phyloP scores from a whole-genome alignment of 1,284 basidiomycete genomes.

The Sporisorium graminicola region DNA sequence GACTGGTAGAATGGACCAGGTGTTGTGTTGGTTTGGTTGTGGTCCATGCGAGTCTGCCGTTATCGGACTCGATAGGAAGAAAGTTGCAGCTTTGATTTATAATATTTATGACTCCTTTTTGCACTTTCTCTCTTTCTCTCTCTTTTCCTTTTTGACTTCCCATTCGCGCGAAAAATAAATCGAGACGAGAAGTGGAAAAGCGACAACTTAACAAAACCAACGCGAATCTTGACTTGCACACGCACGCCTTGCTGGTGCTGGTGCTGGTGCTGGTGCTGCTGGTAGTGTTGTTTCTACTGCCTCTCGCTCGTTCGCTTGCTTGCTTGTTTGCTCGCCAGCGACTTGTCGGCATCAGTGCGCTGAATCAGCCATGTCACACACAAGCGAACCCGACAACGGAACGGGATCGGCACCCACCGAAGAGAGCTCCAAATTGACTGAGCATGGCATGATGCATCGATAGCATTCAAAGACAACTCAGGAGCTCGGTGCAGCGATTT shows the following conservation, averaged over 20 bases:
- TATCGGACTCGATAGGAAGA: conserved; percentile 6
- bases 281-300: no score
- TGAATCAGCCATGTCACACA: no score
- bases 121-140: background rate
- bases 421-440: no score
- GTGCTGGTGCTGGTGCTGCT: no score
- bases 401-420: no score
- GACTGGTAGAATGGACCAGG: background rate
- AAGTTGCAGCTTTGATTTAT: background rate
- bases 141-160: no score
- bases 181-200: background rate
- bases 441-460: background rate
- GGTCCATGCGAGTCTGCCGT: conserved; percentile 8
- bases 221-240: background rate
- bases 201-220: background rate
- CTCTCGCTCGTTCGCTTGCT: no score
- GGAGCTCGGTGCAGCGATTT: background rate
- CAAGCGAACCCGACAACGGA: no score
- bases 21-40: conserved; percentile 3
- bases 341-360: no score
- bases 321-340: no score
- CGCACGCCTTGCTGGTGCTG: background rate
- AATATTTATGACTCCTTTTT: background rate
- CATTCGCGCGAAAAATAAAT: background rate
- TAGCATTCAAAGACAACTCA: background rate